Evolutionary conservation across 2,329 filamentous ascomycete species (phyloP).

Genomic region (Epichloe bromicola): DNA sequence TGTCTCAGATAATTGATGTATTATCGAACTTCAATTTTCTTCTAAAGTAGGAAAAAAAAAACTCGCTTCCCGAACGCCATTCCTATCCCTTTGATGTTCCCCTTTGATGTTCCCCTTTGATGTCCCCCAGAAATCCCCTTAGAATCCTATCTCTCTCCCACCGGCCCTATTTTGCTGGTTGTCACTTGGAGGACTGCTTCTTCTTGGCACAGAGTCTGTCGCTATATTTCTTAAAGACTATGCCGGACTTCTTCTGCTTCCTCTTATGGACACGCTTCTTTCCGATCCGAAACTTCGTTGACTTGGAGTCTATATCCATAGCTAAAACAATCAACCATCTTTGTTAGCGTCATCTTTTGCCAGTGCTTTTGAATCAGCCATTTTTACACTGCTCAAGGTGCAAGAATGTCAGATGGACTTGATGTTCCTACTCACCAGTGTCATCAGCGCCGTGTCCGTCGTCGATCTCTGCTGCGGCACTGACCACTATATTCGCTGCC

Average conservation of each 20-base stretch:
- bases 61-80: not conserved
- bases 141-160: not conserved
- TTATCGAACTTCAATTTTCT: not conserved
- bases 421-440: conserved; percentile 7
- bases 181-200: conserved; percentile 17
- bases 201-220: conserved; percentile 35
- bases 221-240: conserved; percentile 47
- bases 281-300: conserved; percentile 23
- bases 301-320: conserved; percentile 46
- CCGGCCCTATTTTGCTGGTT: not conserved
- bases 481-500: conserved; percentile 12
- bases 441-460: conserved; percentile 17
- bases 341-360: conserved; percentile 4
- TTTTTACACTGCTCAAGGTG: not conserved
- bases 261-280: conserved; percentile 46
- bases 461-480: conserved; percentile 15
- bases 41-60: not conserved
- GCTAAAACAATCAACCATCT: conserved; percentile 14
- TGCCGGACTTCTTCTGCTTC: conserved; percentile 39
- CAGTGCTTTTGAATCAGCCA: not conserved
- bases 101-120: not conserved
- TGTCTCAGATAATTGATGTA: not conserved
- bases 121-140: not conserved
- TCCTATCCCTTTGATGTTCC: not conserved
- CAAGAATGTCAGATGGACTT: not conserved